Base-by-base conservation (phyloP, 192 early-diverging fungal genomes). In the Coemansia sp. region DNA sequence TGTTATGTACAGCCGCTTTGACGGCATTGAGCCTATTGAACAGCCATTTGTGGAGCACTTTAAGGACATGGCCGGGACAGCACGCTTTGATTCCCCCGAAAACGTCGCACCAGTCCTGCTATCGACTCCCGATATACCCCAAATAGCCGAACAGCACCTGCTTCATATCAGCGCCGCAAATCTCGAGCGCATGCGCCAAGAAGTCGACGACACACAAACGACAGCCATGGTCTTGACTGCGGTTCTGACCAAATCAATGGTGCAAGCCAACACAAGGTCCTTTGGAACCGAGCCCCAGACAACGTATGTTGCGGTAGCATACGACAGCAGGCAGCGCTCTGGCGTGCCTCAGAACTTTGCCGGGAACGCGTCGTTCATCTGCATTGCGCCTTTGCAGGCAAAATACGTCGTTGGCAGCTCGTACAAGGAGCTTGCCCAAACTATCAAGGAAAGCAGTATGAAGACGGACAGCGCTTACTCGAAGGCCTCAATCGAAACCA, bases 281-380 rank as follows among this genome's bases (percentile, higher is more conserved):
- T 75, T 60, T 42, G 67, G 58, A 10, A 58, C 51, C 0, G 48
- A 46, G 48, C 73, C 79, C 0, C 29, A 62, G 4, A 58, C 30
- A 12, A 57, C 73, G 26, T 75, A 81, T 57, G 65, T 67, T 25
- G 67, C 75, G 55, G 28, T 81, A 3, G 61, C 79, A 23, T 81
- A 75, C 46, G 79, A 81, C 25, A 63, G 63, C 33, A 66, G 79
- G 12, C 34, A 30, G 3, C 70, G 70, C 43, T 68, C 70, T 2
- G 58, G 21, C 12, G 66, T 81, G 21, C 79, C 73, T 13, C 15
- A 33, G 5, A 43, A 58, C 1, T 81, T 63, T 34, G 63, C 70
- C 20, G 79, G 79, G 18, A 81, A 81, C 30, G 51, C 64, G 2
- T 75, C 79, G 18, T 58, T 65, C 43, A 42, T 67, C 20, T 55